Evolutionary conservation across 371 early-diverging fungal genomes (phyloP).

Genomic region (Zychaea mexicana): DNA sequence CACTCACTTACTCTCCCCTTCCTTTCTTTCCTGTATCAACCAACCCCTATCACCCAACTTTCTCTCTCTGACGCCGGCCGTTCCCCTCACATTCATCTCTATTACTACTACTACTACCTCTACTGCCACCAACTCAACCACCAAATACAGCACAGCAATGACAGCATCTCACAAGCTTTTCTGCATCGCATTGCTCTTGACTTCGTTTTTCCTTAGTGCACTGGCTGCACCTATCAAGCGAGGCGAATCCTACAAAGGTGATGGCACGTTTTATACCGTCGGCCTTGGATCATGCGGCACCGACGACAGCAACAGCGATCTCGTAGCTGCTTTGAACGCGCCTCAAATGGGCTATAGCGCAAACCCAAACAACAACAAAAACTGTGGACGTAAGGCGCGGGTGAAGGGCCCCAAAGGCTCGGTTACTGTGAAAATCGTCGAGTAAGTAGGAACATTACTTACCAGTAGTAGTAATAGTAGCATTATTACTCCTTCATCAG

Average conservation of each 20-base stretch:
- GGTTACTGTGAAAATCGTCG: conserved; percentile 37
- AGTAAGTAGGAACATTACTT: background rate
- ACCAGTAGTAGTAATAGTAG: too few relatives aligned
- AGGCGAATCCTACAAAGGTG: conserved; percentile 25
- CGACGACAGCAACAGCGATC: conserved; percentile 17
- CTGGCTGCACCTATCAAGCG: conserved; percentile 19
- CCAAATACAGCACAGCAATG: background rate
- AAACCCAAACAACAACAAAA: conserved; percentile 44
- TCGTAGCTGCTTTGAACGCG: conserved; percentile 48
- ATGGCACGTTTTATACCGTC: conserved; percentile 37
- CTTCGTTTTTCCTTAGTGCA: conserved; percentile 7
- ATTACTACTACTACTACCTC: background rate
- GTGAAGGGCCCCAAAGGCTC: conserved; percentile 43
- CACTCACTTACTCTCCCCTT: background rate
- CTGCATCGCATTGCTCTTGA: conserved; percentile 1
- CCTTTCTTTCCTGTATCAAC: conserved; percentile 9
- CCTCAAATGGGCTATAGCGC: conserved; percentile 39
- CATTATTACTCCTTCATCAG: too few relatives aligned
- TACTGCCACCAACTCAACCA: background rate
- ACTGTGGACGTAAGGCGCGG: conserved; percentile 32
- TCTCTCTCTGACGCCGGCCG: conserved; percentile 14
- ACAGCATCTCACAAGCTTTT: conserved; percentile 7
- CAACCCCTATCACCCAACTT: conserved; percentile 10
- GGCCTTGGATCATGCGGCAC: conserved; percentile 41
- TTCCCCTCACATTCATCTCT: conserved; percentile 7